Evolutionary conservation across 306 rosid species (phyloP).

Genomic region (Arachis hypogaea): DNA sequence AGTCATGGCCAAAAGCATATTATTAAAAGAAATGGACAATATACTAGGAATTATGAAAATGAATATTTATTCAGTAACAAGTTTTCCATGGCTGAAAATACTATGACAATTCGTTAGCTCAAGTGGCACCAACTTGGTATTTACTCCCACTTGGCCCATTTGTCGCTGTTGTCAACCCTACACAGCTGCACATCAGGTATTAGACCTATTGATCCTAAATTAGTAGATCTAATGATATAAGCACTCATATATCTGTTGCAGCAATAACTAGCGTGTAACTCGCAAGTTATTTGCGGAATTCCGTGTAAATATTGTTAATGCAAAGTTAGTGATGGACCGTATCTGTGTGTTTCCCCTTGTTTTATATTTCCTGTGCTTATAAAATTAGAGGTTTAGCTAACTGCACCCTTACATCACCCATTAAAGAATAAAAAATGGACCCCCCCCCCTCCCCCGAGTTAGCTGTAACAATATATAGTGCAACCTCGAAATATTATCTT

Average conservation of each 20-base stretch:
- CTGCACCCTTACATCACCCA: too few species aligned
- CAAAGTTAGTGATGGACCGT: background rate
- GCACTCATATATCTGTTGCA: background rate
- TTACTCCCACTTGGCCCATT: background rate
- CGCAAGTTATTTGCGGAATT: background rate
- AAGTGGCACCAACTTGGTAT: background rate
- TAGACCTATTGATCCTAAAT: background rate
- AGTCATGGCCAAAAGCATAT: constrained; percentile 7
- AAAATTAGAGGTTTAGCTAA: too few species aligned
- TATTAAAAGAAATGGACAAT: background rate
- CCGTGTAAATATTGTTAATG: background rate
- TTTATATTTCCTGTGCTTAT: too few species aligned
- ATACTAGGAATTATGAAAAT: constrained; percentile 2
- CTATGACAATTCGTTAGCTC: constrained; percentile 1
- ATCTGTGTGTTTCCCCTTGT: background rate
- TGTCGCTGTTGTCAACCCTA: background rate
- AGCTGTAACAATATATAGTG: background rate
- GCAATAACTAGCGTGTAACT: background rate
- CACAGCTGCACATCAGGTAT: background rate
- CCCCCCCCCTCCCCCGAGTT: too few species aligned
- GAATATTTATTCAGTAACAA: background rate
- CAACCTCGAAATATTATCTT: background rate
- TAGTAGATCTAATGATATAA: background rate
- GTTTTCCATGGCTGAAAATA: constrained; percentile 2
- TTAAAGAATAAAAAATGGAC: too few species aligned